These are phyloP conservation scores for Podaxis pistillaris DNA, from an alignment of 768 basidiomycete species.

Conservation along the genomic window DNA sequence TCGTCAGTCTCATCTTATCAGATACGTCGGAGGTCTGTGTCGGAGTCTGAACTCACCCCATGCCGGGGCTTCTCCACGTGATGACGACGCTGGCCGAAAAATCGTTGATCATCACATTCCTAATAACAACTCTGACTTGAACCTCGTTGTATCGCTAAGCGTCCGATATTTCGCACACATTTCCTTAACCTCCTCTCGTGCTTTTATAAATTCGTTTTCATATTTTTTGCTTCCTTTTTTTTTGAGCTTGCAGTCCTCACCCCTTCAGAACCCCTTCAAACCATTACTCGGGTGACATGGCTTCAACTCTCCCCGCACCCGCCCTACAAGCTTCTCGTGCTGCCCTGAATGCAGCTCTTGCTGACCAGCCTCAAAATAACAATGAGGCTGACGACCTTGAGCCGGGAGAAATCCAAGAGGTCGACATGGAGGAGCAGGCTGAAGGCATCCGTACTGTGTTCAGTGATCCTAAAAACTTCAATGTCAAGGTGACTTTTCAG, in stretches of 20 bases:
- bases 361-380: slow-evolving; percentile 44
- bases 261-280: neutral
- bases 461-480: slow-evolving; percentile 89
- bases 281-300: slow-evolving; percentile 18
- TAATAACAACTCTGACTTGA: slow-evolving; percentile 11
- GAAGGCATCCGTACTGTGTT: slow-evolving; percentile 90
- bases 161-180: neutral
- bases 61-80: slow-evolving; percentile 9
- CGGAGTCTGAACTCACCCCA: slow-evolving; percentile 6
- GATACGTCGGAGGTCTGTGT: slow-evolving; percentile 25
- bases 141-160: slow-evolving; percentile 8
- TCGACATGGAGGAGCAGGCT: slow-evolving; percentile 81
- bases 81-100: slow-evolving; percentile 18
- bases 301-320: slow-evolving; percentile 54
- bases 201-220: slow-evolving; percentile 7
- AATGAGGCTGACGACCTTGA: slow-evolving; percentile 48
- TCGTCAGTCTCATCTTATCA: slow-evolving; percentile 25
- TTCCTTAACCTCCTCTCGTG: neutral
- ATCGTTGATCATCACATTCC: slow-evolving; percentile 21
- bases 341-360: slow-evolving; percentile 71
- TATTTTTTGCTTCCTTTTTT: slow-evolving; percentile 14
- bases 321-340: slow-evolving; percentile 80
- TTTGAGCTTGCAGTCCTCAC: neutral
- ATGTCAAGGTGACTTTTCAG: slow-evolving; percentile 75
- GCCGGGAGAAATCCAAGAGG: slow-evolving; percentile 84